Evolutionary conservation across 345 rosid genomes (phyloP).

Genomic region (Eucalyptus pauciflora): DNA sequence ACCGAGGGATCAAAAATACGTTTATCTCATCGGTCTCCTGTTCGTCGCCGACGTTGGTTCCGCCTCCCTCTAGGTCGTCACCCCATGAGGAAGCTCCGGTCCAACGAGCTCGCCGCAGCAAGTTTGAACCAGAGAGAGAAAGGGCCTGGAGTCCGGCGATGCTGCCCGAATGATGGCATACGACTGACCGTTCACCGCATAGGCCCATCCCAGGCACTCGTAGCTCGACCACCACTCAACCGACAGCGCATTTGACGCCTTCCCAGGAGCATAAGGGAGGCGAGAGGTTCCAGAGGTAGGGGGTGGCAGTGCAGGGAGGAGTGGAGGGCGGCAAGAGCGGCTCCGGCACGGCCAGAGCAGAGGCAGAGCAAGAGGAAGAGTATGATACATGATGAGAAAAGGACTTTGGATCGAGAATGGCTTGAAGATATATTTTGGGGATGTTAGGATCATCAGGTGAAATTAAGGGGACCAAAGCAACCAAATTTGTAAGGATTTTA

Average conservation of each 20-base stretch:
- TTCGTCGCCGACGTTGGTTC: rapidly evolving
- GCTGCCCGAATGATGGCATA: not conserved
- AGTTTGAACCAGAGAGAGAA: not conserved
- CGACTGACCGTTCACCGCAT: not conserved
- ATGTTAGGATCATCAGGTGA: not conserved
- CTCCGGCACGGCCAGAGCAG: not conserved
- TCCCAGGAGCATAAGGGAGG: too few species aligned
- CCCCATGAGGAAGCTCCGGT: not conserved
- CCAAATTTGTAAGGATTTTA: not conserved
- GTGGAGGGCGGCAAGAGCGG: not conserved
- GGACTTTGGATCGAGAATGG: not conserved
- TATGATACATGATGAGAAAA: not conserved
- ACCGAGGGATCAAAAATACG: too few species aligned
- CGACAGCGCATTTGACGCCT: too few species aligned
- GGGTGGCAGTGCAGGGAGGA: not conserved
- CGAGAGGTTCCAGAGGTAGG: too few species aligned
- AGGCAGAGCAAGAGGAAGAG: not conserved
- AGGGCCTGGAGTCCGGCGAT: not conserved
- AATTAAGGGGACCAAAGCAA: not conserved
- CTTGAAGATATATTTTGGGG: not conserved
- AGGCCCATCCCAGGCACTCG: not conserved
- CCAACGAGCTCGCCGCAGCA: not conserved
- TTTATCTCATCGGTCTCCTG: too few species aligned
- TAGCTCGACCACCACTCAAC: too few species aligned
- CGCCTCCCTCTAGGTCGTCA: not conserved